Evolutionary conservation across 2,329 filamentous ascomycete species (phyloP).

Genomic region (Fusarium compactum): DNA sequence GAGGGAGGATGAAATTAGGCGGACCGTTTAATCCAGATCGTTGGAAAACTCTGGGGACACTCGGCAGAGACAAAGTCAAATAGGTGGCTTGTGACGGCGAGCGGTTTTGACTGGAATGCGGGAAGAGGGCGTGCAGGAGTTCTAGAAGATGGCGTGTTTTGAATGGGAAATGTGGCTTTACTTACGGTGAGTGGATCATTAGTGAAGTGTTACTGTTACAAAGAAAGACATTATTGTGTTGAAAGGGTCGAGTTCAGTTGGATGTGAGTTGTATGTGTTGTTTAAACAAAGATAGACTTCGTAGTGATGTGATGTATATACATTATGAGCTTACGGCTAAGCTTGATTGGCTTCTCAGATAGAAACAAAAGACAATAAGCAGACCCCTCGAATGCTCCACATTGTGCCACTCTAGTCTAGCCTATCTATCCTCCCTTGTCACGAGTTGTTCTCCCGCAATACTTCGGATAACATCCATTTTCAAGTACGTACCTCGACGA

Average conservation of each 20-base stretch:
- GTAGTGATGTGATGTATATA: neutral
- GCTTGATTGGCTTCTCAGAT: neutral
- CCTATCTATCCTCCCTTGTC: neutral
- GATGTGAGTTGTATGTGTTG: neutral
- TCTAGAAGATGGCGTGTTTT: slow-evolving; percentile 24
- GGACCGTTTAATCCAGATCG: slow-evolving; percentile 21
- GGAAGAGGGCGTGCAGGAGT: slow-evolving; percentile 24
- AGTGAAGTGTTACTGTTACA: neutral
- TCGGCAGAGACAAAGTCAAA: slow-evolving; percentile 30
- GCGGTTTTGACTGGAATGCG: slow-evolving; percentile 32
- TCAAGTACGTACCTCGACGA: slow-evolving; percentile 1
- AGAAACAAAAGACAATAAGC: neutral
- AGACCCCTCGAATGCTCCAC: neutral
- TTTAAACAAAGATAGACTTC: neutral
- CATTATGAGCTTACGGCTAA: neutral
- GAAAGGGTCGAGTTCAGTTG: neutral
- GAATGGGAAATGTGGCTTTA: slow-evolving; percentile 10
- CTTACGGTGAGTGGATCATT: slow-evolving; percentile 13
- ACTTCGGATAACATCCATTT: neutral
- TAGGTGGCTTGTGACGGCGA: slow-evolving; percentile 1
- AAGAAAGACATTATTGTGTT: neutral
- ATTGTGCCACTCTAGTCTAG: neutral
- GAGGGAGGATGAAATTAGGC: neutral
- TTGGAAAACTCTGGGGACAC: slow-evolving; percentile 24
- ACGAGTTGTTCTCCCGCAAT: neutral